These are phyloP conservation scores for Calocybe indica DNA, from an alignment of 768 basidiomycete species.

Conservation along the genomic window DNA sequence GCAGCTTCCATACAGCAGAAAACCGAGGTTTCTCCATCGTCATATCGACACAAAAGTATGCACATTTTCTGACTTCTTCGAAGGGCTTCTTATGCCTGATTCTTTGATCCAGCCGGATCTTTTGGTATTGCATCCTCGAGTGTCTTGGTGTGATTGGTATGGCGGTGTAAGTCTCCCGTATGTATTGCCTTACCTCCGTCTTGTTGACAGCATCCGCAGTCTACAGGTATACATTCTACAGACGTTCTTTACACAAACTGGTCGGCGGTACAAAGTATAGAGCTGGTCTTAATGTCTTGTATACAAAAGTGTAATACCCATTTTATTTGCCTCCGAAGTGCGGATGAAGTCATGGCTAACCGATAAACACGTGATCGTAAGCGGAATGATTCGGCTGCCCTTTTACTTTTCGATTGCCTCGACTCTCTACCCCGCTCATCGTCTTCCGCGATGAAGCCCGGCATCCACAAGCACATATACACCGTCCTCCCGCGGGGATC, in stretches of 20 bases:
- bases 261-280: constrained; percentile 84
- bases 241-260: constrained; percentile 95
- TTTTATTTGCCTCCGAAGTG: too few relatives aligned
- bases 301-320: too few relatives aligned
- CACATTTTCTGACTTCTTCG: background rate
- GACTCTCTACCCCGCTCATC: background rate
- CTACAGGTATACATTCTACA: constrained; percentile 89
- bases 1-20: constrained; percentile 90
- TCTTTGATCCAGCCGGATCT: constrained; percentile 58
- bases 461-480: constrained; percentile 1
- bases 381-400: background rate
- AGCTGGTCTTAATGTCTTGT: background rate
- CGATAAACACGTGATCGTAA: background rate
- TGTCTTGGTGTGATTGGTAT: constrained; percentile 73
- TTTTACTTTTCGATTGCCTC: background rate
- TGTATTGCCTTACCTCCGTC: background rate
- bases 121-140: constrained; percentile 91
- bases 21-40: constrained; percentile 92
- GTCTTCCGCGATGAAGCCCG: constrained; percentile 1
- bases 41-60: constrained; percentile 81
- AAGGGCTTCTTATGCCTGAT: constrained; percentile 1
- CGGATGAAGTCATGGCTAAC: too few relatives aligned
- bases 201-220: constrained; percentile 29
- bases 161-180: constrained; percentile 64
- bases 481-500: background rate